Conservation (phyloP, 805 yeast species). For the Candida loeiensis region DNA sequence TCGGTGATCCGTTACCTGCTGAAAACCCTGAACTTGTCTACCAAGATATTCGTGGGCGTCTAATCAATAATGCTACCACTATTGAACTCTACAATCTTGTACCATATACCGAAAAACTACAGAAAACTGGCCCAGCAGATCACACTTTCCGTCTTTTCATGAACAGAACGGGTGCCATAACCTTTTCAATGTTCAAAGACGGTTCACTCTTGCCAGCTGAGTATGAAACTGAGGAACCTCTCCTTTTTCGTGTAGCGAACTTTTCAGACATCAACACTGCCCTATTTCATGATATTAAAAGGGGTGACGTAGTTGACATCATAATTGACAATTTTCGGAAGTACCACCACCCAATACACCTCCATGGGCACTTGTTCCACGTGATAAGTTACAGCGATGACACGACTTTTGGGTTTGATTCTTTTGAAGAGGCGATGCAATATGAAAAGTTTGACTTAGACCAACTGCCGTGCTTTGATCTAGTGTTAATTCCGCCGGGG, state of each 20-base stretch:
- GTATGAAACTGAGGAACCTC: slow-evolving; percentile 8
- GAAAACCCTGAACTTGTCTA: background rate
- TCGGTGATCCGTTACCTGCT: too few relatives aligned
- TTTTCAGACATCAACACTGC: too few relatives aligned
- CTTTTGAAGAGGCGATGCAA: slow-evolving; percentile 23
- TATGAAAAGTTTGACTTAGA: slow-evolving; percentile 13
- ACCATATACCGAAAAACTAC: slow-evolving; percentile 6
- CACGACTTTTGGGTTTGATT: slow-evolving; percentile 20
- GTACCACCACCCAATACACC: slow-evolving; percentile 33
- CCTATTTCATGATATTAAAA: slow-evolving; percentile 13
- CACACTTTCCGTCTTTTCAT: slow-evolving; percentile 26
- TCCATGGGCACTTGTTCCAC: slow-evolving; percentile 34
- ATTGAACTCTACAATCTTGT: slow-evolving; percentile 5
- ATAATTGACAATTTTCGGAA: slow-evolving; percentile 25
- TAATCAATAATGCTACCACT: slow-evolving; percentile 8
- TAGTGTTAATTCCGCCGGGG: slow-evolving; percentile 25
- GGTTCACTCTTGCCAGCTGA: slow-evolving; percentile 11
- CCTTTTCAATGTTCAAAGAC: slow-evolving; percentile 24
- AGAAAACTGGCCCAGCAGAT: slow-evolving; percentile 17
- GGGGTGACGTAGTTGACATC: slow-evolving; percentile 31
- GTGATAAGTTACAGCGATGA: slow-evolving; percentile 23
- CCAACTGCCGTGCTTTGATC: slow-evolving; percentile 25
- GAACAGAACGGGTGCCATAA: slow-evolving; percentile 27
- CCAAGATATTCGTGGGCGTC: slow-evolving; percentile 21
- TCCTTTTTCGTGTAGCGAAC: too few relatives aligned